Evolutionary conservation across 1,284 basidiomycete species (phyloP).

Genomic region (Sporisorium reilianum): DNA sequence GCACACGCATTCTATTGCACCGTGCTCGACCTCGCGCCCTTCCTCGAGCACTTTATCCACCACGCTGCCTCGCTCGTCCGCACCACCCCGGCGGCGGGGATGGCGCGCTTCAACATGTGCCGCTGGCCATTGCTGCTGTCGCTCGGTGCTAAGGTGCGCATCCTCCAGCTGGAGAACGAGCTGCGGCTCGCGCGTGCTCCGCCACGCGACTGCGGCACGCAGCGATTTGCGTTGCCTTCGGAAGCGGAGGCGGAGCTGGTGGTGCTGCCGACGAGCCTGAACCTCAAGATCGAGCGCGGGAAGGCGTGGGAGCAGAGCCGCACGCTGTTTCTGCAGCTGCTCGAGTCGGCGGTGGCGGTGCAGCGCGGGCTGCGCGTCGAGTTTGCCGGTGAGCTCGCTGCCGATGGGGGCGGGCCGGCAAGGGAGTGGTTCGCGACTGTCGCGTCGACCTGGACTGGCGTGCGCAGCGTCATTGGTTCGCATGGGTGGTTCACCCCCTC

Average conservation of each 20-base stretch:
- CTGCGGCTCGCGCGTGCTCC: constrained; percentile 22
- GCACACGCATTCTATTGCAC: constrained; percentile 44
- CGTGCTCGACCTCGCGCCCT: constrained; percentile 42
- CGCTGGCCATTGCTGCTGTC: constrained; percentile 41
- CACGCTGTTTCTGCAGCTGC: constrained; percentile 23
- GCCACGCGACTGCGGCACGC: neutral
- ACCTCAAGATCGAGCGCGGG: constrained; percentile 26
- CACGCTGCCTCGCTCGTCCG: constrained; percentile 19
- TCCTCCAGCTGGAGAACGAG: constrained; percentile 51
- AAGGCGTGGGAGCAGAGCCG: constrained; percentile 30
- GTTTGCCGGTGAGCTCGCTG: constrained; percentile 52
- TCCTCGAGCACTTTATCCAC: constrained; percentile 47
- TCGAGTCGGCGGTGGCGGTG: constrained; percentile 22
- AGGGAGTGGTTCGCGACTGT: constrained; percentile 58
- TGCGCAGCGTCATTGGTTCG: constrained; percentile 2
- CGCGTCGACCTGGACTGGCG: constrained; percentile 23
- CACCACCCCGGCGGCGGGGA: neutral
- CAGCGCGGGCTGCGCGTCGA: constrained; percentile 39
- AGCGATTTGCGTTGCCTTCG: neutral
- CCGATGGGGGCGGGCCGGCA: constrained; percentile 56
- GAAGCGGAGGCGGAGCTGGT: constrained; percentile 20
- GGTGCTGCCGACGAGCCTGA: constrained; percentile 18
- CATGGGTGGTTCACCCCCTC: no score
- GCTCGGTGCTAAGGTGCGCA: constrained; percentile 51
- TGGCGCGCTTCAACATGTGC: constrained; percentile 45